phyloP scores from a whole-genome alignment of 176 grass and related monocot species.

The Rhynchospora breviuscula region DNA sequence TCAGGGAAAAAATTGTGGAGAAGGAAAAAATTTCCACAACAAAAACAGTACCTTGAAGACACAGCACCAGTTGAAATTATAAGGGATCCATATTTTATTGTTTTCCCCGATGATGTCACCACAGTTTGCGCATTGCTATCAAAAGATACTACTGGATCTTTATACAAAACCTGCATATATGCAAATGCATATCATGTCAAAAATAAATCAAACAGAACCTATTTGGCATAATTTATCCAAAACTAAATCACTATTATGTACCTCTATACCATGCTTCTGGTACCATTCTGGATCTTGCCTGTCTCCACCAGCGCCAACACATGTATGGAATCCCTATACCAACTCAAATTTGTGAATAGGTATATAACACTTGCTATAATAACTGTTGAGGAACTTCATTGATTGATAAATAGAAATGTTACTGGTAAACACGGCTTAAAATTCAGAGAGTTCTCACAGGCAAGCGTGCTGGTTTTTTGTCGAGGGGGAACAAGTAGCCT shows the following conservation, averaged over 20 bases:
- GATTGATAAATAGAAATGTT: neutral
- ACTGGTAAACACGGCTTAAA: neutral
- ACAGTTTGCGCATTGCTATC: constrained; percentile 81
- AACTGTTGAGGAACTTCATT: neutral
- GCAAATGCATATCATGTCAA: constrained; percentile 17
- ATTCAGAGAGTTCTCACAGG: constrained; percentile 52
- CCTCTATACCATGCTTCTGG: constrained; percentile 85
- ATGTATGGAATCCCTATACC: constrained; percentile 82
- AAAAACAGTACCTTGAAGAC: constrained; percentile 53
- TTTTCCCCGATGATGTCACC: constrained; percentile 74
- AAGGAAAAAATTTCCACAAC: neutral
- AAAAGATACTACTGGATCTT: constrained; percentile 80
- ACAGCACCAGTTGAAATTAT: constrained; percentile 83
- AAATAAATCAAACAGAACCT: neutral
- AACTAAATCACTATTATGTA: constrained; percentile 19
- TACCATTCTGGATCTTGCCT: constrained; percentile 83
- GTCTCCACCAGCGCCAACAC: constrained; percentile 80
- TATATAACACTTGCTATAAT: neutral
- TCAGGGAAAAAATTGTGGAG: neutral
- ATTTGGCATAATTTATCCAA: constrained; percentile 8
- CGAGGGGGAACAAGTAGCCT: constrained; percentile 82
- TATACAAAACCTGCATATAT: constrained; percentile 58
- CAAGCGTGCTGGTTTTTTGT: constrained; percentile 86
- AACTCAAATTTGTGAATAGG: constrained; percentile 19
- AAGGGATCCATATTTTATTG: constrained; percentile 85